Evolutionary conservation across 306 rosid species (phyloP), one percentile per base, ranked within the genome.

Genomic region (Sesbania bispinosa): DNA sequence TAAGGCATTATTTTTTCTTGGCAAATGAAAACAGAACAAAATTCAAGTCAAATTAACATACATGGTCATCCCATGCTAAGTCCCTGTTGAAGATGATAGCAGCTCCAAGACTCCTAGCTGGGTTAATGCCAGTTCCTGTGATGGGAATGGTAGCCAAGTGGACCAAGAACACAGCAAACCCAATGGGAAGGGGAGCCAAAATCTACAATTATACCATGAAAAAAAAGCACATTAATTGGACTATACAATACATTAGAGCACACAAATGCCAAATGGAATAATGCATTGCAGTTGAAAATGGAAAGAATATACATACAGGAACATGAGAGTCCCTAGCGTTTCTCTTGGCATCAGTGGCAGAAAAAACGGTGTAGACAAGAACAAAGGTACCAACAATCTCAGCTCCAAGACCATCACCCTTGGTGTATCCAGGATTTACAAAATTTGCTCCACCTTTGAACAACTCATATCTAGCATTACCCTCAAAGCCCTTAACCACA

Each of bases 91-190:
- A 92, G 85, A 92, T 83, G 16, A 92, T 78, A 7, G 98, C 98
- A 64, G 98, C 98, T 57, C 98, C 98, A 0, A 92, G 92, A 83
- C 97, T 92, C 85, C 97, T 82, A 6, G 97, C 94, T 1, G 94
- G 97, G 92, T 92, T 92, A 47, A 89, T 92, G 23, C 98, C 89
- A 10, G 96, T 89, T 52, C 98, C 96, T 3, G 98, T 92, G 50
- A 89, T 92, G 77, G 98, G 96, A 77, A 92, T 92, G 23, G 98
- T 89, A 15, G 96, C 98, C 90, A 92, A 83, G 77, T 89, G 98
- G 70, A 92, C 98, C 90, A 92, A 75, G 79, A 92, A 88, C 79
- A 92, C 96, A 1, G 98, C 96, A 77, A 92, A 92, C 10, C 98
- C 96, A 21, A 92, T 92, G 10, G 98, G 98, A 58, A 92, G 92